phyloP scores from a whole-genome alignment of 2,329 filamentous ascomycete genomes.

The Ascochyta clinopodiicola region DNA sequence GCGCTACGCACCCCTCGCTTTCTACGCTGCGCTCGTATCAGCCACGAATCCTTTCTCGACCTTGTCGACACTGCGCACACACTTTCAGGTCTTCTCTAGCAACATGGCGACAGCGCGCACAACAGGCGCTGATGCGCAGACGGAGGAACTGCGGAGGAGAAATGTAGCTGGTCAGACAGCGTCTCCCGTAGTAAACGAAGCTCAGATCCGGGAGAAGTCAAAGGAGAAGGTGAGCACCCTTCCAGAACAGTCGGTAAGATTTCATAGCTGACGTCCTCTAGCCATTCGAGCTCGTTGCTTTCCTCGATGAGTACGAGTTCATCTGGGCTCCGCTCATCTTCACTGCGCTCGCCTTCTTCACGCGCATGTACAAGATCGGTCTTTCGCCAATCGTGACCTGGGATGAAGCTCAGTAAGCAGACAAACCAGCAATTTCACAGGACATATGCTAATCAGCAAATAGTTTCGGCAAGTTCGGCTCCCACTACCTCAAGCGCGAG shows the following conservation, averaged over 20 bases:
- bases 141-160: constrained; percentile 55
- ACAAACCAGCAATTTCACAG: neutral
- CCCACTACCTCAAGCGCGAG: constrained; percentile 98
- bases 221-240: constrained; percentile 53
- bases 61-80: constrained; percentile 6
- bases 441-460: constrained; percentile 28
- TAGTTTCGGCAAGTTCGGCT: constrained; percentile 96
- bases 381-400: constrained; percentile 75
- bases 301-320: constrained; percentile 68
- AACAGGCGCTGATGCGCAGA: constrained; percentile 51
- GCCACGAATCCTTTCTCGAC: constrained; percentile 23
- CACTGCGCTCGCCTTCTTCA: constrained; percentile 69
- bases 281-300: constrained; percentile 64
- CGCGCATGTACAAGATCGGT: constrained; percentile 71
- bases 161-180: constrained; percentile 47
- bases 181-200: constrained; percentile 37
- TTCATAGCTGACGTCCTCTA: constrained; percentile 30
- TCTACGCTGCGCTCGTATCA: constrained; percentile 13
- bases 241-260: neutral
- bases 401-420: constrained; percentile 75
- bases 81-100: neutral
- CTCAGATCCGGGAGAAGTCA: constrained; percentile 53
- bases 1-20: constrained; percentile 21
- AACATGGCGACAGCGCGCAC: constrained; percentile 40
- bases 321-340: constrained; percentile 69